Conservation (phyloP, 176 grass and related monocot genomes). For the Carex myosuroides region DNA sequence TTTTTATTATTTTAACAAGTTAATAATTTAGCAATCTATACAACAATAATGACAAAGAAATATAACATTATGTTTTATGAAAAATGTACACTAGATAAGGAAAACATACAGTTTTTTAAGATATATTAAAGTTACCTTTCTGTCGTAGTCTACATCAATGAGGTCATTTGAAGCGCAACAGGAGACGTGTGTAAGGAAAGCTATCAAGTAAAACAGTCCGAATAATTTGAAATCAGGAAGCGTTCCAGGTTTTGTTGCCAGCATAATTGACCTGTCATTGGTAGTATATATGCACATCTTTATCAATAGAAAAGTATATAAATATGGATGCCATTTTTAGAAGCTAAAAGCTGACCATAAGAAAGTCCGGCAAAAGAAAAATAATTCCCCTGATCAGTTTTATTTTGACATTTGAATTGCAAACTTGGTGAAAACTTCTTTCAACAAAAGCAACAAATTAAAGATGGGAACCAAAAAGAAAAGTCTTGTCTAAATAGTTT, state of each 20-base stretch:
- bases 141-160: neutral
- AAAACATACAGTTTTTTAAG: too few relatives aligned
- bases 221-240: neutral
- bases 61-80: too few relatives aligned
- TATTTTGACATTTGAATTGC: too few relatives aligned
- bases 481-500: too few relatives aligned
- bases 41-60: too few relatives aligned
- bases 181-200: neutral
- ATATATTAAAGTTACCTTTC: neutral
- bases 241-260: slow-evolving; percentile 1
- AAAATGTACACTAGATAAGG: too few relatives aligned
- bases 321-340: neutral
- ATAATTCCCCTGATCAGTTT: neutral
- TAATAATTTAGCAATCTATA: too few relatives aligned
- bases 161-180: neutral
- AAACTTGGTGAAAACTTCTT: too few relatives aligned
- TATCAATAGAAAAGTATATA: neutral
- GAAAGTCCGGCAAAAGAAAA: neutral
- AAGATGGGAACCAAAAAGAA: too few relatives aligned
- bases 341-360: neutral
- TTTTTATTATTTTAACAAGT: too few relatives aligned
- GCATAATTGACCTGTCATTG: neutral
- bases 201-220: neutral
- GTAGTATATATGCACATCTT: neutral
- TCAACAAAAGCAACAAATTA: too few relatives aligned